Percentiles rank a stretch among this genome's conserved stretches.
Conservation (phyloP, 345 rosid genomes). For the Aegle marmelos region DNA sequence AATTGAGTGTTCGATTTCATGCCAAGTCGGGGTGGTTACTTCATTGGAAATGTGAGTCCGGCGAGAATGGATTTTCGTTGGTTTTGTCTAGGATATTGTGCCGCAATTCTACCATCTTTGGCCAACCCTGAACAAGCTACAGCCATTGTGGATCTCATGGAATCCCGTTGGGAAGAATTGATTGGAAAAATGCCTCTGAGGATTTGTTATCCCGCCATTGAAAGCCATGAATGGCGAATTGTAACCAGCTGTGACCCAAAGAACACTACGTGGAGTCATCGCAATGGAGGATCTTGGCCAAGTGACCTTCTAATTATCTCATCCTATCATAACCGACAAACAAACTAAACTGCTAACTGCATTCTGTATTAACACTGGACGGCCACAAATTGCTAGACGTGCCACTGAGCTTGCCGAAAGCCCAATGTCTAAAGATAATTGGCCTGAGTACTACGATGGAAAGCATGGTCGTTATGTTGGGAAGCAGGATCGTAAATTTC, state of each 20-base stretch:
- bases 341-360: constrained; percentile 45
- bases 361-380: constrained; percentile 63
- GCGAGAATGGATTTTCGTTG: constrained; percentile 69
- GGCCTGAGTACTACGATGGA: constrained; percentile 78
- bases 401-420: constrained; percentile 55
- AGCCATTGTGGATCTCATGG: constrained; percentile 72
- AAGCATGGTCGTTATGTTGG: constrained; percentile 49
- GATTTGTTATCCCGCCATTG: constrained; percentile 64
- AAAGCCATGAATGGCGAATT: constrained; percentile 59
- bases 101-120: constrained; percentile 55
- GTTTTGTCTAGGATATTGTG: constrained; percentile 65
- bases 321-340: too few species aligned
- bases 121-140: constrained; percentile 59
- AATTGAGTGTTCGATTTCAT: constrained; percentile 70
- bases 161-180: constrained; percentile 66
- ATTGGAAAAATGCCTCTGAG: constrained; percentile 74
- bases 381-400: constrained; percentile 61
- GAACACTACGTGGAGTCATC: constrained; percentile 71
- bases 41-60: constrained; percentile 65
- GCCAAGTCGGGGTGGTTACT: constrained; percentile 64
- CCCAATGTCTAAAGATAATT: constrained; percentile 52
- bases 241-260: constrained; percentile 65
- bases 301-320: constrained; percentile 22
- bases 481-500: constrained; percentile 64
- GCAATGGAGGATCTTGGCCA: constrained; percentile 79